Conservation (phyloP, 208 protist species). For the Trypanosoma melophagium region DNA sequence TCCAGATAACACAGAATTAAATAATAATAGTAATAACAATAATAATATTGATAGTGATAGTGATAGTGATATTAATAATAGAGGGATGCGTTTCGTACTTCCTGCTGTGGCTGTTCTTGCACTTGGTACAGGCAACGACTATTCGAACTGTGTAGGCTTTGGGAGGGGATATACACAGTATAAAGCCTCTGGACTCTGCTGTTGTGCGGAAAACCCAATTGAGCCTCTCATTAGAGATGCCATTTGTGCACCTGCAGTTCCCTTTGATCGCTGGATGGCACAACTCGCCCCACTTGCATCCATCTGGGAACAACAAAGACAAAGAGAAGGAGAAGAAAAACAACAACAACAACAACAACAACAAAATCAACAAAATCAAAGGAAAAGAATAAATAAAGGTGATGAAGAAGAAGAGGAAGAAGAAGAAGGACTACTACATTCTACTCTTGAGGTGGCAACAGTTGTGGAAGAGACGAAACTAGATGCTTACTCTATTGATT, state of each 20-base stretch:
- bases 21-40: not conserved
- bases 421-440: constrained; percentile 17
- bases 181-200: constrained; percentile 19
- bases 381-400: not conserved
- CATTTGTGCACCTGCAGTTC: constrained; percentile 44
- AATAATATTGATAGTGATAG: not conserved
- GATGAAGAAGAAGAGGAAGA: constrained; percentile 11
- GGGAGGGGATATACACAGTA: constrained; percentile 46
- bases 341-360: not conserved
- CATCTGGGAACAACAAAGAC: constrained; percentile 31
- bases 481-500: constrained; percentile 64
- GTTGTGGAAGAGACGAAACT: no score
- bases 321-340: constrained; percentile 1
- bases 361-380: not conserved
- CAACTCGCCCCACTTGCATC: constrained; percentile 58
- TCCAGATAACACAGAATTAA: no score
- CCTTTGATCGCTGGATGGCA: constrained; percentile 78
- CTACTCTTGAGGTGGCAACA: no score
- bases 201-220: constrained; percentile 34
- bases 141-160: constrained; percentile 77
- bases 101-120: constrained; percentile 75
- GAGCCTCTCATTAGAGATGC: constrained; percentile 38
- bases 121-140: constrained; percentile 87
- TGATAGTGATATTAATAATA: not conserved
- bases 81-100: constrained; percentile 18